Base-by-base conservation (phyloP, 2,329 filamentous ascomycete species). In the Escovopsis sp. region DNA sequence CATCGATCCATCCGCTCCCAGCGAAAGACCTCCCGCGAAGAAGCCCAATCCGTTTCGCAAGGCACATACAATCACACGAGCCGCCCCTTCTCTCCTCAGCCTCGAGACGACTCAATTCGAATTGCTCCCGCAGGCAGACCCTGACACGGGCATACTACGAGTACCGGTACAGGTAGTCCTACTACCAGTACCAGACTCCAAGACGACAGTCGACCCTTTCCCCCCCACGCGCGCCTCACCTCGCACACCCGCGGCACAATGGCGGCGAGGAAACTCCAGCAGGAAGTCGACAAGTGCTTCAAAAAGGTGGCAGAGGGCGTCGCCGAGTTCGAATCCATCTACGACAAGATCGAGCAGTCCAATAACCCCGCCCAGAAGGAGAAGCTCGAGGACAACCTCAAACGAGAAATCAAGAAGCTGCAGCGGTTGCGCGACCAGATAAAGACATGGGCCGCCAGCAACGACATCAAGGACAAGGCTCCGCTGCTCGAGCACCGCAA, bases 381-480 rank as follows among this genome's bases (percentile, higher is more conserved):
- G 67, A 98, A 96, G 70, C 77, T 94, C 41, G 91, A 98, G 64
- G 91, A 98, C 67, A 86, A 91, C 60, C 74, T 98, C 53, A 98
- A 98, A 71, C 86, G 91, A 60, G 91, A 98, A 68, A 96, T 96
- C 75, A 98, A 98, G 80, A 98, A 98, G 74, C 79, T 98, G 44
- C 91, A 98, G 66, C 77, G 91, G 56, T 81, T 91, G 63, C 83
- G 91, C 58, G 91, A 98, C 64, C 91, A 96, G 70, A 96, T 98
- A 71, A 98, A 98, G 71, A 93, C 89, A 73, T 98, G 91, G 91
- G 88, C 89, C 3, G 85, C 87, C 45, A 88, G 85, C 66, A 94
- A 94, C 70, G 91, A 98, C 61, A 94, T 98, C 76, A 98, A 98
- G 73, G 91, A 98, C 72, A 98, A 98, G 73, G 83, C 84, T 61